These are phyloP conservation scores for Cryptococcus sp. DNA, from an alignment of 1,284 basidiomycete species.

Conservation along the genomic window DNA sequence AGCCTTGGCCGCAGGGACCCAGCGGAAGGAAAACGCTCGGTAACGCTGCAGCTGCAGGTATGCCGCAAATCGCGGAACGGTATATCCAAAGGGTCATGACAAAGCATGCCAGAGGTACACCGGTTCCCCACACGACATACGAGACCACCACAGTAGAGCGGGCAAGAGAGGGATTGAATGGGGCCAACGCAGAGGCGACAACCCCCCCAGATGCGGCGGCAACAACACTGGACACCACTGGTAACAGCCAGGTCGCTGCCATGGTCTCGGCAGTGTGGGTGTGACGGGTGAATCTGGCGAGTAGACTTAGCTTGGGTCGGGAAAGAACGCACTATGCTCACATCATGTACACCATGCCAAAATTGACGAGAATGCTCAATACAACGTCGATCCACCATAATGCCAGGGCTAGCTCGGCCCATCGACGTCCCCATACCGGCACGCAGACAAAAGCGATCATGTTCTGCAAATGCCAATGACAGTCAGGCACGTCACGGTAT, in stretches of 20 bases:
- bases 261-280: conserved; percentile 61
- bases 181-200: conserved; percentile 58
- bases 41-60: conserved; percentile 57
- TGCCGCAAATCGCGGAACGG: conserved; percentile 53
- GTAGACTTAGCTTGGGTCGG: not conserved
- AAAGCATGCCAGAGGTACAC: conserved; percentile 59
- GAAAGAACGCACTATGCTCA: conserved; percentile 42
- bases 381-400: conserved; percentile 73
- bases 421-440: conserved; percentile 57
- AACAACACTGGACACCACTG: conserved; percentile 71
- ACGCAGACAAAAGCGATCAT: conserved; percentile 57
- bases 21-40: conserved; percentile 64
- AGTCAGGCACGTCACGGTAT: conserved; percentile 29
- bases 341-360: conserved; percentile 69
- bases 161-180: conserved; percentile 56
- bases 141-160: conserved; percentile 61
- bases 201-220: conserved; percentile 66
- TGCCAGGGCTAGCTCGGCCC: conserved; percentile 65
- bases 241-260: conserved; percentile 68
- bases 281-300: conserved; percentile 63
- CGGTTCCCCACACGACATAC: conserved; percentile 53
- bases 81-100: conserved; percentile 62
- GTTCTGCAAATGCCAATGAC: conserved; percentile 40
- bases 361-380: conserved; percentile 63
- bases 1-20: conserved; percentile 63